These are phyloP conservation scores for Podospora conica DNA, from an alignment of 495 filamentous ascomycete species.

Conservation along the genomic window DNA sequence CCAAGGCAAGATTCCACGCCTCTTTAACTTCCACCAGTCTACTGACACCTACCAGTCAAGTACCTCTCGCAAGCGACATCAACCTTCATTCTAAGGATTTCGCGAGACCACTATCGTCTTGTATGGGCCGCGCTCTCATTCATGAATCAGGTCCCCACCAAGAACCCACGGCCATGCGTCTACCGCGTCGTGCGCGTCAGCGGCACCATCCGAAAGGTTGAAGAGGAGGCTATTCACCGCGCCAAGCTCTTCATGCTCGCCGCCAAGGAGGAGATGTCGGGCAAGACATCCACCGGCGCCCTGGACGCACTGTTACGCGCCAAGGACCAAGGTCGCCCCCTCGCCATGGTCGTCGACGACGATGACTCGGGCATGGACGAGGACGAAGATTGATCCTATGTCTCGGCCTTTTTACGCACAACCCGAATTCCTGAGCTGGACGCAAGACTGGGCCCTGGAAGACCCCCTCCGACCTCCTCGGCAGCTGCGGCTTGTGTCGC, in stretches of 20 bases:
- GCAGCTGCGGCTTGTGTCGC: slow-evolving; percentile 23
- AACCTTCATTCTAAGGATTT: slow-evolving; percentile 79
- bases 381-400: slow-evolving; percentile 28
- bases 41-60: slow-evolving; percentile 57
- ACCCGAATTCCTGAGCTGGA: slow-evolving; percentile 22
- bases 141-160: slow-evolving; percentile 61
- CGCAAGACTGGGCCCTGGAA: slow-evolving; percentile 6
- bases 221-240: slow-evolving; percentile 78
- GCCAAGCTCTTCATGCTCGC: slow-evolving; percentile 65
- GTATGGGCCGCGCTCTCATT: slow-evolving; percentile 87
- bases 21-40: neutral
- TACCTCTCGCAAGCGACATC: slow-evolving; percentile 90
- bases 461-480: slow-evolving; percentile 27
- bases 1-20: slow-evolving; percentile 44
- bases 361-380: slow-evolving; percentile 50
- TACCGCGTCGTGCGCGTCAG: slow-evolving; percentile 86
- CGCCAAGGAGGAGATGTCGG: slow-evolving; percentile 42
- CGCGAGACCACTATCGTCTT: slow-evolving; percentile 71
- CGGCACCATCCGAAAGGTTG: slow-evolving; percentile 86
- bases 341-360: slow-evolving; percentile 37
- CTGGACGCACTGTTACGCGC: slow-evolving; percentile 37
- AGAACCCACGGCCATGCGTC: slow-evolving; percentile 56
- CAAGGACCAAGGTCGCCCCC: slow-evolving; percentile 29
- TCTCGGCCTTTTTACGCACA: slow-evolving; percentile 25
- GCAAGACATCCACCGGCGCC: slow-evolving; percentile 27